Conservation (phyloP, 1,284 basidiomycete genomes). For the Calocybe gambosa region DNA sequence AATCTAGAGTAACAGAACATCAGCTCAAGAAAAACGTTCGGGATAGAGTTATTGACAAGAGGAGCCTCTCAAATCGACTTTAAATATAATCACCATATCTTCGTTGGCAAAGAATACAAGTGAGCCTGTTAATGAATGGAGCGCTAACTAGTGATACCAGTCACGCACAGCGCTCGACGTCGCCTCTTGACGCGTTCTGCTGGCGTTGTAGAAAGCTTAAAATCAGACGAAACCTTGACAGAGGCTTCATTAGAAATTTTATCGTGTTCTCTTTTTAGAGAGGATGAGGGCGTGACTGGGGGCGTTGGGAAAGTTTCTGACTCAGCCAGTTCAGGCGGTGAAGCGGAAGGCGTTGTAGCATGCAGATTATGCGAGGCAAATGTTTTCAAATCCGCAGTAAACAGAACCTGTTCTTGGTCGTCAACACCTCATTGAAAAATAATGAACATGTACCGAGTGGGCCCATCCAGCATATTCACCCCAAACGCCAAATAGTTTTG, state of each 20-base stretch:
- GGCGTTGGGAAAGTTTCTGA: constrained; percentile 19
- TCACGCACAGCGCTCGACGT: constrained; percentile 11
- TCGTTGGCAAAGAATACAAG: neutral
- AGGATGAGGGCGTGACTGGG: constrained; percentile 21
- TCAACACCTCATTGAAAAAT: neutral
- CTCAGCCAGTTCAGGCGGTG: constrained; percentile 1
- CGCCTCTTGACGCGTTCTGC: constrained; percentile 26
- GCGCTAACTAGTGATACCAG: neutral
- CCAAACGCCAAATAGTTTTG: constrained; percentile 65
- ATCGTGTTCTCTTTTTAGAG: constrained; percentile 21
- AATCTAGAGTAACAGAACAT: neutral
- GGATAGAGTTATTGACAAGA: neutral
- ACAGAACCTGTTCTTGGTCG: constrained; percentile 43
- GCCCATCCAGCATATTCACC: constrained; percentile 89
- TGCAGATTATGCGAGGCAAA: constrained; percentile 39
- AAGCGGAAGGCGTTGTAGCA: constrained; percentile 8
- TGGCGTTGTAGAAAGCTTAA: constrained; percentile 13
- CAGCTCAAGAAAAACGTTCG: neutral
- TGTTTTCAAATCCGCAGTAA: constrained; percentile 48
- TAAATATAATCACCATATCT: neutral
- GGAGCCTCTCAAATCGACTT: neutral
- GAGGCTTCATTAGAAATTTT: constrained; percentile 5
- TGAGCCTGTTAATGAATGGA: neutral
- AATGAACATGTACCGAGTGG: constrained; percentile 60
- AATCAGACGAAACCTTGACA: constrained; percentile 1